Evolutionary conservation across 164 flowering plant species (phyloP), one percentile per base, ranked within the genome.

Genomic region (Amborella trichopoda): DNA sequence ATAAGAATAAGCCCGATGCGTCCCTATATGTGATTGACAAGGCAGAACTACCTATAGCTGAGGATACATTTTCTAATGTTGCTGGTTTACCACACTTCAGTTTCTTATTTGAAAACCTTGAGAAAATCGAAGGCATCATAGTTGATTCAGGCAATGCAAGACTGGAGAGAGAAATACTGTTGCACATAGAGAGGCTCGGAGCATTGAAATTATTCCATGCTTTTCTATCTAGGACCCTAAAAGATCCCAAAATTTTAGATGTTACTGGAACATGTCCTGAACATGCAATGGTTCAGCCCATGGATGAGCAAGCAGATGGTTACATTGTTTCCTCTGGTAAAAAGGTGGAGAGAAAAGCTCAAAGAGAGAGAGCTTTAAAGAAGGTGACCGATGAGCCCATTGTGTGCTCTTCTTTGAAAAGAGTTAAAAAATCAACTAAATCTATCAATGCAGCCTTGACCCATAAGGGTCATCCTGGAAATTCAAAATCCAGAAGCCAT

Each of bases 181-280:
- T 60, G 44, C 97, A 81, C 39, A 47, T 88, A 64, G 76, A 67
- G 44, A 67, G 66, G 62, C 79, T 88, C 48, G 97, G 97, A 51
- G 94, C 89, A 67, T 62, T 84, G 25, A 44, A 73, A 12, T 54
- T 83, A 43, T 87, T 83, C 69, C 68, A 71, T n/a, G 53, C 65
- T 17, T 70, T 70, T 55, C 73, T 87, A 26, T 72, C 79, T 20
- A 66, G 69, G 71, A 70, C 71, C 5, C 40, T 70, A 16, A 48
- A 60, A 11, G 44, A n/a, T n/a, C n/a, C n/a, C n/a, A n/a, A n/a
- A n/a, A n/a, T n/a, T n/a, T n/a, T n/a, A n/a, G n/a, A n/a, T n/a
- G 28, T 50, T 48, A 39, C 49, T 49, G 24, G 41, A 28, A 42
- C 63, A 39, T 47, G 46, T 23, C 44, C 59, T 49, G 45, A 55